These are phyloP conservation scores for Iberis pinnata DNA, from an alignment of 345 rosid genomes.

Conservation along the genomic window DNA sequence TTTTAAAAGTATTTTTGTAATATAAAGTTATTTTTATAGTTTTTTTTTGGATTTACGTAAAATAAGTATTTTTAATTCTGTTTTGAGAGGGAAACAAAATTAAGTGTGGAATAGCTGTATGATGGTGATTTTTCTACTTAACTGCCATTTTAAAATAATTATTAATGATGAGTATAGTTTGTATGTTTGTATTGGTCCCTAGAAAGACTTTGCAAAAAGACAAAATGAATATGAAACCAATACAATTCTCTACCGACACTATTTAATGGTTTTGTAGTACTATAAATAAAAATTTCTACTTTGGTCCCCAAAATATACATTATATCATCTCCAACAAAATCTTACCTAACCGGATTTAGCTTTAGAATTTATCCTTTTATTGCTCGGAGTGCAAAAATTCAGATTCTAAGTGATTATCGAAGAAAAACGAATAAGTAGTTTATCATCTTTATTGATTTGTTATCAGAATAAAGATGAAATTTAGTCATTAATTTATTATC, in stretches of 20 bases:
- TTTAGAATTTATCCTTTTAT: background rate
- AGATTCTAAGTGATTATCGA: no score
- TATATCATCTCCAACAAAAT: background rate
- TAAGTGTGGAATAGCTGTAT: constrained; percentile 30
- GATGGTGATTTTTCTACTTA: constrained; percentile 29
- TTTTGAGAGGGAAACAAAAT: no score
- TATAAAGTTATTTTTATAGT: no score
- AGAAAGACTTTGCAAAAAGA: constrained; percentile 16
- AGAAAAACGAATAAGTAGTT: no score
- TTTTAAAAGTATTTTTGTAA: no score
- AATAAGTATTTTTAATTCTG: no score
- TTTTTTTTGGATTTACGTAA: no score
- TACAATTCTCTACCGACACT: constrained; percentile 29
- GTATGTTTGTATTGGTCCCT: constrained; percentile 33
- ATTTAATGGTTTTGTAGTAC: constrained; percentile 13
- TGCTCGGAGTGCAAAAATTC: no score
- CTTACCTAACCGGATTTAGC: constrained; percentile 11
- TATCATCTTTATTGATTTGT: no score
- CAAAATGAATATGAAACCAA: constrained; percentile 24
- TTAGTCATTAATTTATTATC: no score
- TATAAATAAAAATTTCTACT: background rate
- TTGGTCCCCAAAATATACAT: constrained; percentile 16
- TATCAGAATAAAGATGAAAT: no score
- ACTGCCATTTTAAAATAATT: background rate
- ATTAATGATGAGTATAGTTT: constrained; percentile 13